A percentile compares a stretch with the other conserved stretches of the same genome.
phyloP scores from a whole-genome alignment of 2,329 filamentous ascomycete genomes.

The Colletotrichum acutatum region DNA sequence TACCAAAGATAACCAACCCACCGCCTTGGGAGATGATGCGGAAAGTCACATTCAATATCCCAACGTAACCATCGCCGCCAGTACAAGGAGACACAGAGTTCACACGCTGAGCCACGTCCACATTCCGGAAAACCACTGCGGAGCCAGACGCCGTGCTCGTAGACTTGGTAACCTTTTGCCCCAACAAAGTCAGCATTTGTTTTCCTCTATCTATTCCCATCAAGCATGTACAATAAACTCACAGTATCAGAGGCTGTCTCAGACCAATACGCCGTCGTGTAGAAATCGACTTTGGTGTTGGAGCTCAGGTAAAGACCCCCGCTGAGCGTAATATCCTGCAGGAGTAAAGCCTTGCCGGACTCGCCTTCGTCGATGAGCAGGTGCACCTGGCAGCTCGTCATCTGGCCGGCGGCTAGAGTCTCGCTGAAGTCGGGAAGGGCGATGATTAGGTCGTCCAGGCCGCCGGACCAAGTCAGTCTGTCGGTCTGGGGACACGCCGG shows the following conservation, averaged over 20 bases:
- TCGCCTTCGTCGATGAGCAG: conserved; percentile 27
- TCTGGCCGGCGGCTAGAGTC: conserved; percentile 48
- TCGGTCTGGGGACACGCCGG: conserved; percentile 22
- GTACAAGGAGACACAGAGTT: conserved; percentile 30
- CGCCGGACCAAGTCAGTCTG: conserved; percentile 34
- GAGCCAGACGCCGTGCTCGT: conserved; percentile 17
- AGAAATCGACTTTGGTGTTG: conserved; percentile 24
- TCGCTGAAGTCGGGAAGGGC: conserved; percentile 53
- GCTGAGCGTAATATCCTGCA: conserved; percentile 28
- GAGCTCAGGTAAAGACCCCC: conserved; percentile 30
- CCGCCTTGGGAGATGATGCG: conserved; percentile 34
- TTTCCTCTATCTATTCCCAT: not conserved
- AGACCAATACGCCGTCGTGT: conserved; percentile 29
- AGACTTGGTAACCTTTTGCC: conserved; percentile 19
- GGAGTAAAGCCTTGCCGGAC: conserved; percentile 12
- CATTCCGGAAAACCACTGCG: conserved; percentile 11
- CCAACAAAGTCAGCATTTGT: not conserved
- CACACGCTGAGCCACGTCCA: conserved; percentile 28
- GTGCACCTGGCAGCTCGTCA: conserved; percentile 31
- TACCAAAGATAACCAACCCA: conserved; percentile 23
- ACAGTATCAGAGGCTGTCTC: conserved; percentile 28
- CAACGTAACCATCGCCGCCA: conserved; percentile 26
- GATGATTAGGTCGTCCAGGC: conserved; percentile 44
- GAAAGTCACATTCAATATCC: conserved; percentile 36
- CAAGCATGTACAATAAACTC: not conserved